Evolutionary conservation across 331 rosid genomes (phyloP), one percentile per base, ranked within the genome.

Genomic region (Cydonia oblonga): DNA sequence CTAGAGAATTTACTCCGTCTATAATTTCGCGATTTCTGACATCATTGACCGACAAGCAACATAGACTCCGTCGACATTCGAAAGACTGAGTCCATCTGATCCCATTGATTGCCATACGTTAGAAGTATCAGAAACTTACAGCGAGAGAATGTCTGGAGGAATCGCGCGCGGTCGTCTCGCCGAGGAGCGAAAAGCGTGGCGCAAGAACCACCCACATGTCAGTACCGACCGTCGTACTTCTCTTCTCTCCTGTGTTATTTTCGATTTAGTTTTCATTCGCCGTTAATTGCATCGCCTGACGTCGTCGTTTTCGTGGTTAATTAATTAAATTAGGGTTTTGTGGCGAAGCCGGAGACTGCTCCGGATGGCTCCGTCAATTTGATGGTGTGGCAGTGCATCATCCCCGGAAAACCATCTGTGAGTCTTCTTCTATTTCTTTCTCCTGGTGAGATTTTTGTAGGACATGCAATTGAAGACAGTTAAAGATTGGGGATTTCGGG

Each of bases 301-400:
- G 9, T 62, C 24, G 24, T 14, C 23, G 7, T 28, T 15, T 7
- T 16, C 13, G 13, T 2, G 10, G 5, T 29, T 20, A 9, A 28
- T 30, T 38, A 49, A 49, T 49, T 49, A 49, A 49, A 49, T 6
- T 49, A 49, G 54, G 98, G 98, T 86, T 92, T 92, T 56, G 98
- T 90, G 49, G 96, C 98, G 62, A 90, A 85, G 81, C 98, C 98
- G n/a, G 98, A 92, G 84, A 88, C 86, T 4, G 86, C 65, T 3
- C 30, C 91, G 5, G 96, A 92, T 72, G 96, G 96, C 5, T 72
- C 96, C 24, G 81, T 92, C 32, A 88, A 90, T 86, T 80, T 92
- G 91, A 90, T 92, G 97, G 76, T 77, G 49, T 90, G 96, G 96
- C 92, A 82, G 75, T 92, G 98, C 86, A 85, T 86, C 29, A 88